Conservation (phyloP, 805 yeast species). For the Ogataea nitratoaversa region DNA sequence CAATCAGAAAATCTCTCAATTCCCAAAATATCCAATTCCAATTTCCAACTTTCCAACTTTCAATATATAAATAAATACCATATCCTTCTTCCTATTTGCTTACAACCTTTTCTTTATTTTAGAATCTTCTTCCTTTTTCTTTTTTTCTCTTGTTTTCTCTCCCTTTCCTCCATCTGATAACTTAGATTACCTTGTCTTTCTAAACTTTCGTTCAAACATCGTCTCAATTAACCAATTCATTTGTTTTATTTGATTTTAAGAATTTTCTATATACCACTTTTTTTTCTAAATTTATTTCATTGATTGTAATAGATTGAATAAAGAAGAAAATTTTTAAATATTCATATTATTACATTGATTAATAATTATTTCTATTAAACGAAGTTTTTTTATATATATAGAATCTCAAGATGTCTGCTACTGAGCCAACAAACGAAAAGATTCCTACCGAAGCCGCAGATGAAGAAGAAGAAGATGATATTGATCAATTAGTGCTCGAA, state of each 20-base stretch:
- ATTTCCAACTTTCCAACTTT: background rate
- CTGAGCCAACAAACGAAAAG: constrained; percentile 25
- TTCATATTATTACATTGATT: background rate
- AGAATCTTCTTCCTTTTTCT: background rate
- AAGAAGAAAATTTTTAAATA: too few relatives aligned
- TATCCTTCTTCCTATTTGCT: background rate
- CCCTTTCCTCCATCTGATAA: background rate
- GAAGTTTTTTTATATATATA: too few relatives aligned
- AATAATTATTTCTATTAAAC: too few relatives aligned
- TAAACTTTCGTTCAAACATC: background rate
- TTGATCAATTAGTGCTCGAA: constrained; percentile 68
- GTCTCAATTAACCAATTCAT: background rate
- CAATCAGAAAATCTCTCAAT: background rate
- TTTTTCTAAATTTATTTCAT: background rate
- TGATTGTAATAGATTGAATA: background rate
- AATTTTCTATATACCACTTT: background rate
- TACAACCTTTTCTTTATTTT: background rate
- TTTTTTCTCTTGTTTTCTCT: background rate
- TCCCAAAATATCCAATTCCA: background rate
- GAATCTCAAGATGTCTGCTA: constrained; percentile 16
- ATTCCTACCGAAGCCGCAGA: constrained; percentile 37
- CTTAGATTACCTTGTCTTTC: background rate
- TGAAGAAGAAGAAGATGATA: constrained; percentile 60
- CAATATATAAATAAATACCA: background rate
- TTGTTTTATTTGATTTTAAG: background rate